Conservation (phyloP, 306 rosid species). For the Cicer arietinum region DNA sequence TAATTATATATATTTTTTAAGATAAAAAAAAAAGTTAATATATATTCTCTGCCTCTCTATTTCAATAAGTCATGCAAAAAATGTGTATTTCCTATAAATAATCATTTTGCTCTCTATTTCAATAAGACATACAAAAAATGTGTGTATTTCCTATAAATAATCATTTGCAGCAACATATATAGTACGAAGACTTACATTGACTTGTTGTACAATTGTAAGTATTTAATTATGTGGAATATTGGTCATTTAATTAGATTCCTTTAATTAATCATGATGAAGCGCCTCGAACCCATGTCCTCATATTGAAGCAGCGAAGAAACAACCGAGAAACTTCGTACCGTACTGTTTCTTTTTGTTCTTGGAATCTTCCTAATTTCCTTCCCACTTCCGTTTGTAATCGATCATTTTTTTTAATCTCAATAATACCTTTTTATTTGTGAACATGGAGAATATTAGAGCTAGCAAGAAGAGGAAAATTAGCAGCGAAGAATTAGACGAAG, state of each 20-base stretch:
- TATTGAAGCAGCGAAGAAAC: constrained; percentile 42
- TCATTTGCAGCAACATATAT: no score
- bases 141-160: no score
- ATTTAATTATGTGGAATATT: constrained; percentile 21
- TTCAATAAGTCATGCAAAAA: no score
- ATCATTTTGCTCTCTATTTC: no score
- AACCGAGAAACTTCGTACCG: constrained; percentile 48
- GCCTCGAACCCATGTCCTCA: constrained; percentile 17
- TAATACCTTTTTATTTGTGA: not conserved
- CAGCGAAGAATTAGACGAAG: constrained; percentile 20
- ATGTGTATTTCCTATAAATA: no score
- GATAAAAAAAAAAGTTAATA: no score
- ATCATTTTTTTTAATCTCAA: not conserved
- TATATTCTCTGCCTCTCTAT: no score
- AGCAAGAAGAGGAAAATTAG: constrained; percentile 56
- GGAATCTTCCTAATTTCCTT: constrained; percentile 7
- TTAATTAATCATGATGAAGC: not conserved
- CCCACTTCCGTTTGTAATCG: no score
- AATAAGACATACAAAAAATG: no score
- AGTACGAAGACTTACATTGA: constrained; percentile 8
- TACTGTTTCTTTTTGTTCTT: constrained; percentile 16
- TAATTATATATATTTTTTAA: no score
- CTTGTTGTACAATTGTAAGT: not conserved
- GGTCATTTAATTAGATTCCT: constrained; percentile 38
- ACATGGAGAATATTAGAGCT: constrained; percentile 34